A percentile compares a stretch with the other conserved stretches of the same genome.
These are phyloP conservation scores for Xylariaceae sp. DNA, from an alignment of 2,329 filamentous ascomycete genomes.

Conservation along the genomic window DNA sequence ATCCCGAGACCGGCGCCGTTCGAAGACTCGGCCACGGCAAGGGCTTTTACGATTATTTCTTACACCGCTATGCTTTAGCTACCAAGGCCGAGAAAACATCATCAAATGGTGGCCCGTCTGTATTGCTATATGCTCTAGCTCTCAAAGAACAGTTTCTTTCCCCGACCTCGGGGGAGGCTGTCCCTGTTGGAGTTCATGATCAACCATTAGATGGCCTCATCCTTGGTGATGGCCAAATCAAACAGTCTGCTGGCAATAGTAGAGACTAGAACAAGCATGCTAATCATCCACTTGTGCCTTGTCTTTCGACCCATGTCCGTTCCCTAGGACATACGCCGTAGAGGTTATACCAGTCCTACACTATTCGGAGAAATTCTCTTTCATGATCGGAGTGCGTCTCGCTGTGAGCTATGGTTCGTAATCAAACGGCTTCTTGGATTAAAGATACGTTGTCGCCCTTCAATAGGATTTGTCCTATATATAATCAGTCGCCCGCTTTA, in stretches of 20 bases:
- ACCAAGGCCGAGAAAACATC: slow-evolving; percentile 43
- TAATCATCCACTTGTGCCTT: slow-evolving; percentile 23
- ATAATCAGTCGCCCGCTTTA: slow-evolving; percentile 14
- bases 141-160: slow-evolving; percentile 83
- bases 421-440: slow-evolving; percentile 56
- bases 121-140: slow-evolving; percentile 76
- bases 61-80: slow-evolving; percentile 71
- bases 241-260: slow-evolving; percentile 42
- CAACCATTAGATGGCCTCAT: slow-evolving; percentile 80
- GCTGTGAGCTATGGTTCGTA: slow-evolving; percentile 11
- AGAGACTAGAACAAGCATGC: slow-evolving; percentile 33
- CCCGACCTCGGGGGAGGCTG: slow-evolving; percentile 60
- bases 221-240: slow-evolving; percentile 71
- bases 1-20: slow-evolving; percentile 59
- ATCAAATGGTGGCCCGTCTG: slow-evolving; percentile 45
- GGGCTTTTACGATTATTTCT: slow-evolving; percentile 95
- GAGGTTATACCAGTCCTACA: background rate
- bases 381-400: slow-evolving; percentile 29
- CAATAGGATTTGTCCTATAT: slow-evolving; percentile 66
- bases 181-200: slow-evolving; percentile 80
- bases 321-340: background rate
- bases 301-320: slow-evolving; percentile 8
- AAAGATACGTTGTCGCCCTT: slow-evolving; percentile 73
- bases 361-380: slow-evolving; percentile 8
- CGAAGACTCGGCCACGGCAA: slow-evolving; percentile 90